Base-by-base conservation (phyloP, 2,329 filamentous ascomycete genomes). In the Trichoderma guizhouense region DNA sequence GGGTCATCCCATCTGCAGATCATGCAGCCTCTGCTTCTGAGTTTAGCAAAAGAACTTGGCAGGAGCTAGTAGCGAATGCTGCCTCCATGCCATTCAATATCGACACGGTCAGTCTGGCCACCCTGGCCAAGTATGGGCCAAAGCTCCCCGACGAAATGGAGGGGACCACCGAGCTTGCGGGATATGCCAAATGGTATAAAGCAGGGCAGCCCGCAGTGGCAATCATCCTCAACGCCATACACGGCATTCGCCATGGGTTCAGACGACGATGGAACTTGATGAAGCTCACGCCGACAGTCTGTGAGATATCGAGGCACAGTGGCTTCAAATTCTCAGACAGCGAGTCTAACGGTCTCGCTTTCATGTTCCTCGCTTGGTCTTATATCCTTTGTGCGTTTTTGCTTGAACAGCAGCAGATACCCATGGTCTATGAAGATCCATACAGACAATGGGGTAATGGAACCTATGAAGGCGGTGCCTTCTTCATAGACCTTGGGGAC, bases 351-450 rank as follows among this genome's bases (percentile, higher is more conserved):
- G 70, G 70, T 3, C 63, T 69, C 6, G 43, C 55, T n/a, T 62
- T 67, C 15, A 55, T 69, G n/a, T 72, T 72, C 30, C 32, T 69
- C 14, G 70, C 63, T 14, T 72, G 70, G 70, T 18, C 70, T 6
- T 72, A 72, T 32, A 69, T 72, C 18, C 21, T 72, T 2, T 28
- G 53, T n/a, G 57, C 11, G 21, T 53, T 39, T 28, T 24, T 72
- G 14, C 70, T 72, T 24, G 70, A 72, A 32, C 11, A 62, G 32
- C 70, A 72, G 21, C 26, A 39, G 2, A 21, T 30, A 2, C 14
- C 63, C 18, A n/a, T 69, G 5, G 15, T 15, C 14, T 72, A 72
- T 28, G 14, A 30, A 18, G 36, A 72, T 7, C 18, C 43, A 28
- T 24, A 53, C 11, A 53, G 21, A 12, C 47, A 53, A 24, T 53